A percentile compares a stretch with the other conserved stretches of the same genome.
phyloP scores from a whole-genome alignment of 805 yeast species.

The Tetrapisispora arboricola region DNA sequence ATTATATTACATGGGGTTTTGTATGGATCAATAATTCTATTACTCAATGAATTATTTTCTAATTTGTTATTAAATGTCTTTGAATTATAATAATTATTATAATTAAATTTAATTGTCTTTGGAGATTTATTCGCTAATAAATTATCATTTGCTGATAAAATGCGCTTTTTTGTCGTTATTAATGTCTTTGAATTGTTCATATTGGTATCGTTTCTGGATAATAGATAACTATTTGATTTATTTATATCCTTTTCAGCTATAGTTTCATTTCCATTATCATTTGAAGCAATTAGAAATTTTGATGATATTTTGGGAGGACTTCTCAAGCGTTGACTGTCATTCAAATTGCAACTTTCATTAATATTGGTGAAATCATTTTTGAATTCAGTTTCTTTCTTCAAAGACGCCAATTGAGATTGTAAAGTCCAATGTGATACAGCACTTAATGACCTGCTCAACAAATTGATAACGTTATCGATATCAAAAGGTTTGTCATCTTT shows the following conservation, averaged over 20 bases:
- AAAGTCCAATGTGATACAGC: slow-evolving; percentile 27
- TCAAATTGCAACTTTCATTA: background rate
- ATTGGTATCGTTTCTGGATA: background rate
- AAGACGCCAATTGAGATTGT: slow-evolving; percentile 22
- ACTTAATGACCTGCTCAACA: slow-evolving; percentile 20
- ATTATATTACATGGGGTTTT: slow-evolving; percentile 1
- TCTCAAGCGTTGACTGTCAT: background rate
- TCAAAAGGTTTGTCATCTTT: slow-evolving; percentile 3
- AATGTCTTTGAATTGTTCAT: background rate
- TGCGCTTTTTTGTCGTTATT: background rate
- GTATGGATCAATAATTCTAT: background rate
- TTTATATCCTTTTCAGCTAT: too few relatives aligned
- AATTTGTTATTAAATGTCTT: background rate
- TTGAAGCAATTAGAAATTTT: background rate
- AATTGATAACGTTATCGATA: slow-evolving; percentile 12
- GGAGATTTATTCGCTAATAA: background rate
- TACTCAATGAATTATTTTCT: background rate
- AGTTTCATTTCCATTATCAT: background rate
- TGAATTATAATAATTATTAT: background rate
- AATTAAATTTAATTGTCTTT: slow-evolving; percentile 1
- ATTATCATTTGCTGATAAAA: background rate
- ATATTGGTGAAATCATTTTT: background rate
- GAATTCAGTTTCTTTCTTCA: slow-evolving; percentile 6
- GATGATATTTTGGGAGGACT: slow-evolving; percentile 1
- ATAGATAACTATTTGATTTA: too few relatives aligned